phyloP scores from a whole-genome alignment of 495 filamentous ascomycete genomes.

The Xylaria scruposa region DNA sequence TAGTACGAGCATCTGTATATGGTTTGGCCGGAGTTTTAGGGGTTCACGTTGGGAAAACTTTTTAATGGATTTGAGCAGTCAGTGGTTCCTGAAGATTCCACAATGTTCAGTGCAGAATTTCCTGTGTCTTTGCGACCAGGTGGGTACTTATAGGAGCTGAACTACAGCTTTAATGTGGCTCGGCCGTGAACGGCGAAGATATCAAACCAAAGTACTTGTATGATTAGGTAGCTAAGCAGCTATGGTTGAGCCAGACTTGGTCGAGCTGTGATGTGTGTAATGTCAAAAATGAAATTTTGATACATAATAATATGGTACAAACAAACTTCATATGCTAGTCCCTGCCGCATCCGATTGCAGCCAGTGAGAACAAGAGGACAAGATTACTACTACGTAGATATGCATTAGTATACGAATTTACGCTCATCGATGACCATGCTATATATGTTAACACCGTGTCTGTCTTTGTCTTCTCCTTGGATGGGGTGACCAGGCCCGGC shows the following conservation, averaged over 20 bases:
- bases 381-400: no score
- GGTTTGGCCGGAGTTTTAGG: constrained; percentile 6
- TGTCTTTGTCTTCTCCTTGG: no score
- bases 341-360: neutral
- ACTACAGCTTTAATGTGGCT: constrained; percentile 11
- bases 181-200: neutral
- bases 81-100: constrained; percentile 5
- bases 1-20: constrained; percentile 24
- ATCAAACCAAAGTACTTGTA: neutral
- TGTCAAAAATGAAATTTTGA: neutral
- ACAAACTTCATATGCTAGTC: neutral
- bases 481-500: no score
- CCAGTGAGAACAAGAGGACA: neutral
- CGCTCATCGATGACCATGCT: neutral
- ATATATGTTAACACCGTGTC: no score
- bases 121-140: neutral
- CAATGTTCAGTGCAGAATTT: neutral
- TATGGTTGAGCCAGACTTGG: neutral
- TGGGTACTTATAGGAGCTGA: constrained; percentile 5
- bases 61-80: neutral
- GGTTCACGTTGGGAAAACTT: neutral
- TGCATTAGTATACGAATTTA: neutral
- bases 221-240: neutral
- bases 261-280: neutral
- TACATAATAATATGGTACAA: neutral